Percentiles rank a stretch among this genome's conserved stretches.
These are phyloP conservation scores for Pseudocercospora musae DNA, from an alignment of 2,329 filamentous ascomycete genomes.

Conservation along the genomic window DNA sequence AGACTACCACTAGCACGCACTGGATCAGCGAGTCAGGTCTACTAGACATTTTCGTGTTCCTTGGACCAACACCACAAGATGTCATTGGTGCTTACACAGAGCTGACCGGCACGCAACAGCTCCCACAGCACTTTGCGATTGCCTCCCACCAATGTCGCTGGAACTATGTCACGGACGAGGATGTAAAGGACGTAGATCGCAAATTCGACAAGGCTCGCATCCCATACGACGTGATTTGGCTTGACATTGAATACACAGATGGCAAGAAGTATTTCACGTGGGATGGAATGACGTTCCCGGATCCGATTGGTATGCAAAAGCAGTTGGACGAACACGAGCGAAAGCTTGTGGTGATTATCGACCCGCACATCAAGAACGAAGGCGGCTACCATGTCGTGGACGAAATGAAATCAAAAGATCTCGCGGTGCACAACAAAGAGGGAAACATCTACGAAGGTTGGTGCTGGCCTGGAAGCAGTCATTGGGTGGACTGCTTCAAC, in stretches of 20 bases:
- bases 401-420: conserved; percentile 76
- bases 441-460: conserved; percentile 87
- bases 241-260: conserved; percentile 96
- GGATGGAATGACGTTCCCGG: conserved; percentile 82
- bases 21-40: conserved; percentile 94
- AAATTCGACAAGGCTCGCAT: conserved; percentile 96
- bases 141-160: conserved; percentile 97
- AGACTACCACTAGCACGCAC: conserved; percentile 80
- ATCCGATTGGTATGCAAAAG: conserved; percentile 83
- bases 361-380: conserved; percentile 95
- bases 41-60: conserved; percentile 89
- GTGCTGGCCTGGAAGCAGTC: conserved; percentile 97
- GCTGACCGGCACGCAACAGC: conserved; percentile 83
- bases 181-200: conserved; percentile 92
- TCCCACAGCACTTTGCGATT: conserved; percentile 89
- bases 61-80: conserved; percentile 81
- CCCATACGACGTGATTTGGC: conserved; percentile 98
- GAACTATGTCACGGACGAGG: conserved; percentile 97
- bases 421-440: conserved; percentile 88
- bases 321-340: conserved; percentile 80
- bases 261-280: conserved; percentile 98
- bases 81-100: conserved; percentile 80
- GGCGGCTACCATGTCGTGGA: conserved; percentile 72
- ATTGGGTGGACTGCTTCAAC: conserved; percentile 96
- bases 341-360: conserved; percentile 91